Conservation (phyloP, 345 rosid genomes). For the Populus tremula region DNA sequence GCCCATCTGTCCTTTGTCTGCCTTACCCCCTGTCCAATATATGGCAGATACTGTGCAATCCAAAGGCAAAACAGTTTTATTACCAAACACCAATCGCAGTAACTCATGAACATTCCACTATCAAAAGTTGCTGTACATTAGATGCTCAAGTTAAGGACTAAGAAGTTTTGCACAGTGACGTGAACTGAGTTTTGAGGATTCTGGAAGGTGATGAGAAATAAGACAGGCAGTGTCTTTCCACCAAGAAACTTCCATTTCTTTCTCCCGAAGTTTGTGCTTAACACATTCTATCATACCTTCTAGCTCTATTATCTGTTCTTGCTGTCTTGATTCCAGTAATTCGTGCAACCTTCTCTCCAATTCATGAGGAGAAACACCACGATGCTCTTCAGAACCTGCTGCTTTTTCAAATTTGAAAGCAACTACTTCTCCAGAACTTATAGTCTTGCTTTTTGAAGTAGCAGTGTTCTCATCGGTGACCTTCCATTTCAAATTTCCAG, state of each 20-base stretch:
- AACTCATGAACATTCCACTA: background rate
- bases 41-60: conserved; percentile 2
- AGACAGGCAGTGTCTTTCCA: conserved; percentile 72
- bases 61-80: background rate
- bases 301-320: conserved; percentile 63
- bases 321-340: conserved; percentile 59
- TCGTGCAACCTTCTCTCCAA: conserved; percentile 65
- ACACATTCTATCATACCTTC: conserved; percentile 48
- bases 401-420: conserved; percentile 23
- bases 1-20: background rate
- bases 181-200: conserved; percentile 23
- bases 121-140: background rate
- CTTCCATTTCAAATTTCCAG: conserved; percentile 26
- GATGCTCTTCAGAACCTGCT: conserved; percentile 7
- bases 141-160: conserved; percentile 13
- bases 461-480: conserved; percentile 9
- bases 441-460: conserved; percentile 19
- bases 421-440: conserved; percentile 37
- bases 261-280: conserved; percentile 45
- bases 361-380: conserved; percentile 62
- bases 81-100: background rate
- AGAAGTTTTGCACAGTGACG: background rate
- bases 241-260: conserved; percentile 65
- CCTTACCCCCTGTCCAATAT: background rate
- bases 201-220: conserved; percentile 41